Base-by-base conservation (phyloP, 495 filamentous ascomycete genomes). In the Pyronema omphalodes region DNA sequence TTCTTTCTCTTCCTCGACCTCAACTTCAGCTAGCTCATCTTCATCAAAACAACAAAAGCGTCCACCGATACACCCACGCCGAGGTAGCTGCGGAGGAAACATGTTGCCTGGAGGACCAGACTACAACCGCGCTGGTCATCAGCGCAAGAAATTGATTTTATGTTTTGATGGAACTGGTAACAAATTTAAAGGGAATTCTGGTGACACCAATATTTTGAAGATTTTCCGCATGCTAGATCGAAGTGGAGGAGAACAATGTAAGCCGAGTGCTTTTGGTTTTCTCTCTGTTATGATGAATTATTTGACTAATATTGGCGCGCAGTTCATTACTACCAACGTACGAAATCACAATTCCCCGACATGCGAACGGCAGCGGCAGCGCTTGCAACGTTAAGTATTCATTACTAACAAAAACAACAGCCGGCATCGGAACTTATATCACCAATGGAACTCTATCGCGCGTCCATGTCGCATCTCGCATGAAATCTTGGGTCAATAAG, bases 121-220 rank as follows among this genome's bases (percentile, higher is more conserved):
- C 11, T 12, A 12, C 11, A 17, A 12, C 9, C 35, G 18, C 11
- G 37, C 41, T 18, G 35, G 15, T 9, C 50, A 52, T 9, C 35
- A 14, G 19, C 35, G 50, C 34, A 52, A 52, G 37, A 52, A 52
- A 37, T 73, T 93, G 45, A 78, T 94, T 14, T 71, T 93, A 3
- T 93, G 86, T 60, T 93, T 93, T 55, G 87, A 94, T 64, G 87
- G 87, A 19, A 93, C 87, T 0, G 86, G 86, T 1, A 91, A 93
- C 61, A 85, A 88, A 59, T 93, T 91, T 62, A 73, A 73, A 33
- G 84, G 87, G 8, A 83, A 85, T 61, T 79, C 83, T 47, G 78
- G 78, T 7, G 84, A 93, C 62, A 91, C 84, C 63, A 93, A 91
- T 66, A 88, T 93, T 54, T 69, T 94, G 44, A 94, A 93, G 66